These are phyloP conservation scores for Umbilicus rupestris DNA, from an alignment of 164 flowering plant species.

Conservation along the genomic window DNA sequence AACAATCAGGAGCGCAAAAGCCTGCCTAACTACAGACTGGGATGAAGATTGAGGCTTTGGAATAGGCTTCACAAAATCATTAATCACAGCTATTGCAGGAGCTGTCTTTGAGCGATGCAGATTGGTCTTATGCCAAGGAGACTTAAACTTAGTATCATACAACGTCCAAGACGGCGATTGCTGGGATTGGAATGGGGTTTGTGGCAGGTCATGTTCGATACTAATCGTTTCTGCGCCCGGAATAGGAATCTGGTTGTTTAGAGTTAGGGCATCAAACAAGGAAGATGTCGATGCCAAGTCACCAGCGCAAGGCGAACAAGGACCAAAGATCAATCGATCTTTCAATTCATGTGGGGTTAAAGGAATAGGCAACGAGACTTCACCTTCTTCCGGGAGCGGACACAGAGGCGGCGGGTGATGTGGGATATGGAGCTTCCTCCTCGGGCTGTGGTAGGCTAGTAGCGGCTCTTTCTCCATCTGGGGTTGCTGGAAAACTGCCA, in stretches of 20 bases:
- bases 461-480: slow-evolving; percentile 57
- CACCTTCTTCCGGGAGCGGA: slow-evolving; percentile 59
- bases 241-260: slow-evolving; percentile 6
- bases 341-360: slow-evolving; percentile 56
- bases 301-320: slow-evolving; percentile 25
- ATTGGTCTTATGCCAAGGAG: slow-evolving; percentile 23
- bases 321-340: slow-evolving; percentile 77
- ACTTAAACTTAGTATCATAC: slow-evolving; percentile 23
- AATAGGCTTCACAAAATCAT: slow-evolving; percentile 25
- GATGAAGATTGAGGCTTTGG: slow-evolving; percentile 39
- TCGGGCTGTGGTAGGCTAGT: slow-evolving; percentile 32
- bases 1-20: slow-evolving; percentile 35
- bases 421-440: slow-evolving; percentile 13
- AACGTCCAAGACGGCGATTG: slow-evolving; percentile 24
- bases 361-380: slow-evolving; percentile 35
- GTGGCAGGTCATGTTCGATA: background rate
- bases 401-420: slow-evolving; percentile 21
- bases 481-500: slow-evolving; percentile 7
- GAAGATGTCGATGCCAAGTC: slow-evolving; percentile 17
- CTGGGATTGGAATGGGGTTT: background rate
- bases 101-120: slow-evolving; percentile 87
- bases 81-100: slow-evolving; percentile 77
- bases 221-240: background rate
- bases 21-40: slow-evolving; percentile 57
- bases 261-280: slow-evolving; percentile 30